Percentiles rank a stretch among this genome's conserved stretches.
These are phyloP conservation scores for Papiliotrema nemorosa DNA, from an alignment of 1,284 basidiomycete species.

Conservation along the genomic window DNA sequence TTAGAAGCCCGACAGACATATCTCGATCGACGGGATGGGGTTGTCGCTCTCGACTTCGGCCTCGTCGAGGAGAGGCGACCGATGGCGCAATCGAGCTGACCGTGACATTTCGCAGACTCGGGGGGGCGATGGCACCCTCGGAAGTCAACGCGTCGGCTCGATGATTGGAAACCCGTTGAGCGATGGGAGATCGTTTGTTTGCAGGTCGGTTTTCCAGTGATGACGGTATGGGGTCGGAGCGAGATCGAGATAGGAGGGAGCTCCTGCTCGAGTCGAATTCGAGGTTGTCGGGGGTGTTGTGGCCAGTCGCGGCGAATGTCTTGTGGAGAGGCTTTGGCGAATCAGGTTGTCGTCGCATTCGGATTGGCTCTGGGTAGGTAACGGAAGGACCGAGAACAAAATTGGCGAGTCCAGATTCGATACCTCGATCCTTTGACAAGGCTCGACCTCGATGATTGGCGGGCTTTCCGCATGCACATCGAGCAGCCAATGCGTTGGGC, in stretches of 20 bases:
- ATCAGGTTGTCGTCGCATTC: slow-evolving; percentile 16
- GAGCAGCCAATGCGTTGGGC: slow-evolving; percentile 39
- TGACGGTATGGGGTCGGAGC: slow-evolving; percentile 40
- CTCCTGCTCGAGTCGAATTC: slow-evolving; percentile 9
- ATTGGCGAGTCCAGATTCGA: slow-evolving; percentile 31
- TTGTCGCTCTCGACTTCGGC: slow-evolving; percentile 34
- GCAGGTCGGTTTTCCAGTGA: slow-evolving; percentile 7
- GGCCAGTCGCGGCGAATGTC: slow-evolving; percentile 4
- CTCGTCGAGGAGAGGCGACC: slow-evolving; percentile 20
- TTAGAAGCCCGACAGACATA: slow-evolving; percentile 18
- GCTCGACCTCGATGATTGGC: slow-evolving; percentile 30
- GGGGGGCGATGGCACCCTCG: background rate
- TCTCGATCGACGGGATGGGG: slow-evolving; percentile 17
- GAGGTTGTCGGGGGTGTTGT: slow-evolving; percentile 11
- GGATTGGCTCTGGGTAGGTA: slow-evolving; percentile 8
- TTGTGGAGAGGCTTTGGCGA: slow-evolving; percentile 7
- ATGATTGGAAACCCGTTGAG: background rate
- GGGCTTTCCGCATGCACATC: slow-evolving; percentile 42
- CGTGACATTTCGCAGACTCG: background rate
- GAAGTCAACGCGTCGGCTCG: background rate
- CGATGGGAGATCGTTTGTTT: slow-evolving; percentile 8
- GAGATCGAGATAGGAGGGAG: slow-evolving; percentile 37
- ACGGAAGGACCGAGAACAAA: slow-evolving; percentile 31
- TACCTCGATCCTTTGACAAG: slow-evolving; percentile 25
- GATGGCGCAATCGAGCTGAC: background rate